Evolutionary conservation across 495 filamentous ascomycete genomes (phyloP), one percentile per base, ranked within the genome.

Genomic region (Podospora comata): DNA sequence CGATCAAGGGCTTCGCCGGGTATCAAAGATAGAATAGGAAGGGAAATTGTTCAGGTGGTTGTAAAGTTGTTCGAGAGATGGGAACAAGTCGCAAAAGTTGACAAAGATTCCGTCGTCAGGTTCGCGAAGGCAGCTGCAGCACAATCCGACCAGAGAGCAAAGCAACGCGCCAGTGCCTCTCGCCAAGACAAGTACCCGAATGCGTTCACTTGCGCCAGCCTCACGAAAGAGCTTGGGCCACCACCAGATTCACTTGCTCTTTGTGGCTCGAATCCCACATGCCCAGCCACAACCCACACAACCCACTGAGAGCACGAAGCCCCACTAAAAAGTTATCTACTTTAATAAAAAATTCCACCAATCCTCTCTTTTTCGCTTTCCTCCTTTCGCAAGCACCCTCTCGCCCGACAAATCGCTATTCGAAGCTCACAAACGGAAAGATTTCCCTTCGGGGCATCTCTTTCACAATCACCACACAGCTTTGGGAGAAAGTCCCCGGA

Each of bases 401-500:
- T 97, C 94, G 94, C 87, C 92, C 94, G 88, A 97, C 94, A 90
- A 91, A 96, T 97, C 95, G 95, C 93, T 92, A 87, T 96, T 75
- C 93, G 90, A 96, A 98, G 95, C 93, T 91, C 78, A 96, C 95
- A 90, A 83, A 96, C 92, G 89, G 91, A 95, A 87, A 87, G 27
- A 48, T n/a, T 63, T 48, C 71, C 15, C 15, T 16, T 48, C 15
- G 2, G 5, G 39, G 76, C 71, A 76, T 67, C 78, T 78, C 80
- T 76, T 79, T 68, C 72, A 69, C 74, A 19, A 30, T 32, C 39
- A 48, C 39, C 64, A 59, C 28, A 62, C 23, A 76, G 92, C 92
- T 97, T 97, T 91, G 92, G 95, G 94, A 95, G 93, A 99, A 99
- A 99, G 95, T 99, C 95, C 95, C 94, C 95, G 94, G 95, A 98